A percentile compares a stretch with the other conserved stretches of the same genome.
Conservation (phyloP, 2,329 filamentous ascomycete genomes). For the Magnaporthiopsis incrustans region DNA sequence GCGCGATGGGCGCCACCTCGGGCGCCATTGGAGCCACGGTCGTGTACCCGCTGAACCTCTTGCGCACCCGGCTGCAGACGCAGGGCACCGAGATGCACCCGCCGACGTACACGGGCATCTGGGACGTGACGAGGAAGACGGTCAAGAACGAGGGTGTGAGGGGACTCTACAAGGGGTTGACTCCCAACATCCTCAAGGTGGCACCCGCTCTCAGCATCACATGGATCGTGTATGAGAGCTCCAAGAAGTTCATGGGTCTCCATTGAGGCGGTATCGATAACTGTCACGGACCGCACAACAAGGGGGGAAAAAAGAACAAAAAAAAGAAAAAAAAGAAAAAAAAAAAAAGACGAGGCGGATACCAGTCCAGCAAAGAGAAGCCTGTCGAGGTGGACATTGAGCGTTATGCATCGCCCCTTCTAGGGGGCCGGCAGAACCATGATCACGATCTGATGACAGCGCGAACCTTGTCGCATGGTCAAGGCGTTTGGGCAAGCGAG, state of each 20-base stretch:
- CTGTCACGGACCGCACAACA: no score
- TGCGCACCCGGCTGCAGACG: conserved; percentile 85
- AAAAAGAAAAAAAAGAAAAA: no score
- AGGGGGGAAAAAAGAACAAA: no score
- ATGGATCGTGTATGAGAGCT: conserved; percentile 88
- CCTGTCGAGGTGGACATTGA: neutral
- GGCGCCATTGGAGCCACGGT: conserved; percentile 88
- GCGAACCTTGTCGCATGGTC: conserved; percentile 2
- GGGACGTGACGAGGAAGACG: conserved; percentile 81
- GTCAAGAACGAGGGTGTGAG: conserved; percentile 72
- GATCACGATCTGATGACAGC: neutral
- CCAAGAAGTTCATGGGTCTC: conserved; percentile 61
- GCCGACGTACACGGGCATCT: conserved; percentile 81
- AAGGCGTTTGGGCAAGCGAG: conserved; percentile 1
- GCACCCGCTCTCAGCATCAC: conserved; percentile 93
- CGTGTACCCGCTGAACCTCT: conserved; percentile 90
- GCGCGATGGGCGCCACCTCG: conserved; percentile 81
- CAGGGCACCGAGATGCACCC: conserved; percentile 92
- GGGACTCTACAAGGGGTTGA: conserved; percentile 89
- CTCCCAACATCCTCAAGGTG: conserved; percentile 92
- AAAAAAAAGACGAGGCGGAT: no score
- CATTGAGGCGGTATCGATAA: conserved; percentile 23
- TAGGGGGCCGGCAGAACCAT: no score
- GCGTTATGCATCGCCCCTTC: no score
- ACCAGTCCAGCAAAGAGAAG: neutral